phyloP scores from a whole-genome alignment of 179 eudicot genomes.

The Patellifolia procumbens region DNA sequence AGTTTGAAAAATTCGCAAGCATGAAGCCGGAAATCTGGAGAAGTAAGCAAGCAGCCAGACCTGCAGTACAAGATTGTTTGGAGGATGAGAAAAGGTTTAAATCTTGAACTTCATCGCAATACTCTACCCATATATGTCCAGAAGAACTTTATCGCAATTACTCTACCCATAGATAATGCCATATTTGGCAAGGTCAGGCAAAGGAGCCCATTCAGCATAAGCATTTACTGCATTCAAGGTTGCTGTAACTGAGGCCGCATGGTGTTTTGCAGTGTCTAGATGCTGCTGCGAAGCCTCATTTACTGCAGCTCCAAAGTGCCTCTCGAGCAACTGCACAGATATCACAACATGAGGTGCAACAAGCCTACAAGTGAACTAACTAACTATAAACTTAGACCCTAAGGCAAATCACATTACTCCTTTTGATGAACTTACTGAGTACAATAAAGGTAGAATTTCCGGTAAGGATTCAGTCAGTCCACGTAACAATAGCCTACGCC shows the following conservation, averaged over 20 bases:
- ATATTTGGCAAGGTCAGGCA: conserved; percentile 85
- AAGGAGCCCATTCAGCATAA: conserved; percentile 98
- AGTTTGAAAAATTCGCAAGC: conserved; percentile 97
- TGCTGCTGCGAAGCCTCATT: conserved; percentile 79
- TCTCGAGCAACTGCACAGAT: conserved; percentile 76
- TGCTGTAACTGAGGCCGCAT: conserved; percentile 88
- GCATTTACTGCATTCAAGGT: conserved; percentile 90
- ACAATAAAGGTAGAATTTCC: conserved; percentile 81
- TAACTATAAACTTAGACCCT: conserved; percentile 5
- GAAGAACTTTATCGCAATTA: conserved; percentile 2
- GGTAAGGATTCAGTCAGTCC: conserved; percentile 87
- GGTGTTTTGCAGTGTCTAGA: conserved; percentile 85
- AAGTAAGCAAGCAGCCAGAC: conserved; percentile 87
- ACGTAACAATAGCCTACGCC: conserved; percentile 84
- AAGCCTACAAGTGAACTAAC: conserved; percentile 1
- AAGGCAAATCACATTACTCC: not conserved
- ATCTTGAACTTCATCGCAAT: too few species aligned
- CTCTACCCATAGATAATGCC: conserved; percentile 86
- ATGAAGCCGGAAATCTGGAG: conserved; percentile 97
- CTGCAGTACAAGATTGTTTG: conserved; percentile 38
- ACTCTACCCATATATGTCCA: not conserved
- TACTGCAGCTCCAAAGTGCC: conserved; percentile 90
- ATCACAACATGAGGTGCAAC: conserved; percentile 19
- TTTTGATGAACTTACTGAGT: conserved; percentile 62
- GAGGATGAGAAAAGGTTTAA: conserved; percentile 14